Conservation (phyloP, 768 basidiomycete genomes). For the Leucocoprinus sp. region DNA sequence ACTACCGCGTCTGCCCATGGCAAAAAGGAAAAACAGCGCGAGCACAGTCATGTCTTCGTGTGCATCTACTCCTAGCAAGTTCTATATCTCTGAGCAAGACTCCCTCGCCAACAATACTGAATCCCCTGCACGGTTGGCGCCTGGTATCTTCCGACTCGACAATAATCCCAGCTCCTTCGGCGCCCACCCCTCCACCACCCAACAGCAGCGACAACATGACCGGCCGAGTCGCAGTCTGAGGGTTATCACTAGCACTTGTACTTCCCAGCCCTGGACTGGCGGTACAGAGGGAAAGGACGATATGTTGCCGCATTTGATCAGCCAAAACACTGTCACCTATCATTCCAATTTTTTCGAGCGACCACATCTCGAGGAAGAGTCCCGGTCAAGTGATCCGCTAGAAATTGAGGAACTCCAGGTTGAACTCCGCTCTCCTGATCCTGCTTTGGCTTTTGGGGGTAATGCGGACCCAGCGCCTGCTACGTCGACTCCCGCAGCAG, state of each 20-base stretch:
- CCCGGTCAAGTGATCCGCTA: constrained; percentile 1
- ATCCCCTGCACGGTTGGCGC: background rate
- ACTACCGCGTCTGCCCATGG: background rate
- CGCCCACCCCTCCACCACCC: background rate
- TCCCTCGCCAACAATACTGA: background rate
- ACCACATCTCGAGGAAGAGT: background rate
- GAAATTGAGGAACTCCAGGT: background rate
- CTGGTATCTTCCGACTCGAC: background rate
- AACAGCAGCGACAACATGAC: background rate
- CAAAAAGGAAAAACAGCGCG: background rate
- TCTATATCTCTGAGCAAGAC: constrained; percentile 5
- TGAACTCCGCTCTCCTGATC: background rate
- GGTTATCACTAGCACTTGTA: background rate
- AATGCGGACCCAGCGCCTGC: background rate
- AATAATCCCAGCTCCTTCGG: background rate
- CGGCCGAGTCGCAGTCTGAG: background rate
- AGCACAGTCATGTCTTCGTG: constrained; percentile 2
- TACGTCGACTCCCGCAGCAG: background rate
- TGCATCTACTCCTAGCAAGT: constrained; percentile 8
- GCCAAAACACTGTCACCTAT: constrained; percentile 3
- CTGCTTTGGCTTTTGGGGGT: background rate
- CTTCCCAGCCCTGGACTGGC: background rate
- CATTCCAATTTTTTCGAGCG: constrained; percentile 5
- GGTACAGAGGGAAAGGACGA: constrained; percentile 1
- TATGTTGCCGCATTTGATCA: constrained; percentile 6